Base-by-base conservation (phyloP, 495 filamentous ascomycete species). In the Aspergillus biplanus region DNA sequence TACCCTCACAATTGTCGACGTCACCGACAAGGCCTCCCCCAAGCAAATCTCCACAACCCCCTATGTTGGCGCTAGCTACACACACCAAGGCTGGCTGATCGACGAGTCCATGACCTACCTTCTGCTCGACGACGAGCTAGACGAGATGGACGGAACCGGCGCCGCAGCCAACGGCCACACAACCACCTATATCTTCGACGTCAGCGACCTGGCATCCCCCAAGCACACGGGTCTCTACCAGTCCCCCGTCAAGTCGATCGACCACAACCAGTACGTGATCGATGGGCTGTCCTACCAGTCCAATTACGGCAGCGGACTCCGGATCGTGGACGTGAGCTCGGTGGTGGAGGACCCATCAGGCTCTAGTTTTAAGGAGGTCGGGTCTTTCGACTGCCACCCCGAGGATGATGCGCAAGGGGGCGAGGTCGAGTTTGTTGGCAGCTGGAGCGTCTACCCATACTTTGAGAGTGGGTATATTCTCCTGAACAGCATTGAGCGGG, bases 181-280 rank as follows among this genome's bases (percentile, higher is more conserved):
- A 4, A 68, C 66, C 27, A 68, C 66, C 11, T 68, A 68, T 58
- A 63, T 68, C 54, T 68, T 68, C 56, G 66, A 68, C 55, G 61
- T 68, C 35, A 59, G 48, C 48, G 59, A 65, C 52, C 66, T 62
- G 4, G 50, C 66, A 1, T 42, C 52, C 33, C 65, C 66, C 58
- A 59, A 62, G 59, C 59, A 68, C 59, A 65, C 66, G 6, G 66
- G 66, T 11, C 48, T 47, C 21, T 68, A 68, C 66, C 62, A 68
- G 62, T 68, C 66, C 1, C 65, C 65, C 13, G 65, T 65, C 32
- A 44, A 53, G 21, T 68, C 65, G 2, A 68, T 68, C 62, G 65
- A 68, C 42, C 65, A 68, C 58, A 68, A 68, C 62, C 65, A 68
- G 58, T 65, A 68, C 31, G 65, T 68, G 11, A 21, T 68, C 27